A percentile compares a stretch with the other conserved stretches of the same genome.
phyloP scores from a whole-genome alignment of 2,329 filamentous ascomycete species.

The Grosmannia serpens region DNA sequence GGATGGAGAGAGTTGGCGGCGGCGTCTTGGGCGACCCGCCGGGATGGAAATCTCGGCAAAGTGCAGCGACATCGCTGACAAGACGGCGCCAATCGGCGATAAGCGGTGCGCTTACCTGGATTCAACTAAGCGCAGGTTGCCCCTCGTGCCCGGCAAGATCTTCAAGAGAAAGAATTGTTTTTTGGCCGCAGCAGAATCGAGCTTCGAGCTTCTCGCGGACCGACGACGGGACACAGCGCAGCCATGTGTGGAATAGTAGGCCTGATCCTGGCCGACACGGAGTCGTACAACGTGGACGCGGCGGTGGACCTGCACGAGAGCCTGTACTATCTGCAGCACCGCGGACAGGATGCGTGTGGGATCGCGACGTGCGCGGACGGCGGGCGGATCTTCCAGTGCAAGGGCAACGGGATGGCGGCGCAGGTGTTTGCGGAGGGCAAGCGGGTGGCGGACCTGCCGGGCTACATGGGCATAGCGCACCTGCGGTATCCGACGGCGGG shows the following conservation, averaged over 20 bases:
- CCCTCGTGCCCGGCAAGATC: too few species aligned
- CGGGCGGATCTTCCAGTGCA: conserved; percentile 76
- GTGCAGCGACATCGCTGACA: neutral
- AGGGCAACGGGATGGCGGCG: conserved; percentile 74
- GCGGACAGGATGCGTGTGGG: conserved; percentile 66
- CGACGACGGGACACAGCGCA: conserved; percentile 1
- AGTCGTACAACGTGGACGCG: conserved; percentile 25
- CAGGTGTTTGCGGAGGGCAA: conserved; percentile 68
- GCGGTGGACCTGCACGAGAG: conserved; percentile 57
- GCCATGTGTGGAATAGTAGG: conserved; percentile 53
- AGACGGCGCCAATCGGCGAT: neutral
- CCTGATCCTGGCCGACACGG: conserved; percentile 45
- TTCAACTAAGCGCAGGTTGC: too few species aligned
- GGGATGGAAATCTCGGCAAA: neutral
- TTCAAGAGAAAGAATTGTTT: too few species aligned
- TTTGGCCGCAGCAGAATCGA: too few species aligned
- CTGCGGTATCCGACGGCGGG: conserved; percentile 83
- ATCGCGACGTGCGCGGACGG: conserved; percentile 60
- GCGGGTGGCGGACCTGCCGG: conserved; percentile 61
- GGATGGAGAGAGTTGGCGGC: too few species aligned
- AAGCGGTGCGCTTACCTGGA: too few species aligned
- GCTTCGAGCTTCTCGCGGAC: neutral
- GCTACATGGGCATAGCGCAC: conserved; percentile 79
- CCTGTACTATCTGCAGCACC: conserved; percentile 49
- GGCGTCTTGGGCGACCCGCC: neutral